Evolutionary conservation across 805 yeast species (phyloP).

Genomic region (Danielozyma ontarioensis): DNA sequence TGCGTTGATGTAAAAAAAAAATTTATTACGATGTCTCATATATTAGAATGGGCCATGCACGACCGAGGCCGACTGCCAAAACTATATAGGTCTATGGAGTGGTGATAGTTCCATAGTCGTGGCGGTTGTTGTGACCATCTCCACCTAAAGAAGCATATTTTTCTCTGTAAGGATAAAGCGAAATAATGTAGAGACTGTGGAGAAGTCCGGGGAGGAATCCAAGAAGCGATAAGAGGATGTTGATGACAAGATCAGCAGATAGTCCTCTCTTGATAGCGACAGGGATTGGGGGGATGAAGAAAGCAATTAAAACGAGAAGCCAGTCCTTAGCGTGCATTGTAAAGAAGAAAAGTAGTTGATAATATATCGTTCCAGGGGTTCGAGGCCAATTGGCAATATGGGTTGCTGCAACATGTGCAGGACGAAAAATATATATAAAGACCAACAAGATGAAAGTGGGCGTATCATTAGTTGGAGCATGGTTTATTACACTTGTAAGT

Average conservation of each 20-base stretch:
- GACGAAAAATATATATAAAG: too few species aligned
- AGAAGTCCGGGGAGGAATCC: conserved; percentile 76
- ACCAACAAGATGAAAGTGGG: too few species aligned
- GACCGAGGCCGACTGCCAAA: too few species aligned
- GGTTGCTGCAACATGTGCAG: not conserved
- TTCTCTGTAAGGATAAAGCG: conserved; percentile 55
- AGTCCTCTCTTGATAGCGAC: conserved; percentile 70
- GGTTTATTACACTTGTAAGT: too few species aligned
- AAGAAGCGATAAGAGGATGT: conserved; percentile 62
- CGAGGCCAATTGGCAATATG: not conserved
- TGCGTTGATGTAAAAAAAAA: not conserved
- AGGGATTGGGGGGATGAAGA: conserved; percentile 75
- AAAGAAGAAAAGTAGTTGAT: not conserved
- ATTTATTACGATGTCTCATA: not conserved
- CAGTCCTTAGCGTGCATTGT: conserved; percentile 49
- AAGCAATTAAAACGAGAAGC: conserved; percentile 61
- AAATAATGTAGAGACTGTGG: conserved; percentile 75
- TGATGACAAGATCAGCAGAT: conserved; percentile 65
- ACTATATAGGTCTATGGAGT: not conserved
- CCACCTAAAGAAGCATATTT: conserved; percentile 22
- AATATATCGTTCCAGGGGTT: not conserved
- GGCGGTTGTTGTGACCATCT: conserved; percentile 23
- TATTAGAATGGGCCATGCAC: too few species aligned
- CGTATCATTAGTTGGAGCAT: too few species aligned
- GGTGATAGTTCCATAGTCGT: conserved; percentile 9